phyloP scores from a whole-genome alignment of 495 filamentous ascomycete species.

The Talaromyces trachyspermus region DNA sequence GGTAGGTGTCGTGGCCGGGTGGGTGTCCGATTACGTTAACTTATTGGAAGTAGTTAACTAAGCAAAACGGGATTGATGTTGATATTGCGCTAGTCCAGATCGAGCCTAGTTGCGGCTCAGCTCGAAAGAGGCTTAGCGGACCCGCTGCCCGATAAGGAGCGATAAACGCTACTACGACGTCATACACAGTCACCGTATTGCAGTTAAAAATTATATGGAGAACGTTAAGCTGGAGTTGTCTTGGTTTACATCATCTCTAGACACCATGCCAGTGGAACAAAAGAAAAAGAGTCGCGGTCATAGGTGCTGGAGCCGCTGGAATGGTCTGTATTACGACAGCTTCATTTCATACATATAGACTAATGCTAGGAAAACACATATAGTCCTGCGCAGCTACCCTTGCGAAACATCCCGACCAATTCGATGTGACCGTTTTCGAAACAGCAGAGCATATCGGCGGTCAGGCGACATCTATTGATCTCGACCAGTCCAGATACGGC shows the following conservation, averaged over 20 bases:
- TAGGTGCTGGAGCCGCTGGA: slow-evolving; percentile 60
- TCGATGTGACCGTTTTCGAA: slow-evolving; percentile 69
- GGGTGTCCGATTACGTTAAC: no score
- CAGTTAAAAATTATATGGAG: not conserved
- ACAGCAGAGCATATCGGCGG: slow-evolving; percentile 62
- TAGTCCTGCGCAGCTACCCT: slow-evolving; percentile 71
- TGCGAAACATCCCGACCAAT: slow-evolving; percentile 64
- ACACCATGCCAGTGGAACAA: not conserved
- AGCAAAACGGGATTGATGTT: no score
- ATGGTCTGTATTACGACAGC: slow-evolving; percentile 32
- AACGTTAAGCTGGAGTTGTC: not conserved
- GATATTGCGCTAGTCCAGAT: no score
- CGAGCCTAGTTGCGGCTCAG: no score
- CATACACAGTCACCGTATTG: no score
- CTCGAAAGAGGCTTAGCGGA: no score
- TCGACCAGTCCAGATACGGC: slow-evolving; percentile 60
- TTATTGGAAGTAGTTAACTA: no score
- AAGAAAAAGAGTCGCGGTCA: slow-evolving; percentile 47
- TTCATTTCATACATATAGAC: not conserved
- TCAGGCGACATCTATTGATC: slow-evolving; percentile 69
- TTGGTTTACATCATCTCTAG: not conserved
- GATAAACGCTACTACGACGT: no score
- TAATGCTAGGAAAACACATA: slow-evolving; percentile 8
- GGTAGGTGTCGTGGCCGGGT: no score
- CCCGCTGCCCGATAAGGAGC: no score